Base-by-base conservation (phyloP, 2,329 filamentous ascomycete species). In the Apiospora saccharicola region DNA sequence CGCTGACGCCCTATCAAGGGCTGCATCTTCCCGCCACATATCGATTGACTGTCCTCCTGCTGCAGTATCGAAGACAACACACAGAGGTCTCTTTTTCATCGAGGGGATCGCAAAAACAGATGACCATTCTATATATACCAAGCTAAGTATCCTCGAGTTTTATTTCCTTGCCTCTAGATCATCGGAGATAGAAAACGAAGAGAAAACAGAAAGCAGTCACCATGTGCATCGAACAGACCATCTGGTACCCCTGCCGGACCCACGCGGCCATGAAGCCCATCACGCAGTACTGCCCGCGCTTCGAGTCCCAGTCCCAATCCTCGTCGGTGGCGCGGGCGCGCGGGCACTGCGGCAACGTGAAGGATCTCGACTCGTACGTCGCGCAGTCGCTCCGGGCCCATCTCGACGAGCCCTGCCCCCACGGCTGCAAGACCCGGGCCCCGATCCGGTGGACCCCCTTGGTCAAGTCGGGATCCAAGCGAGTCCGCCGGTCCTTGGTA, bases 161-260 rank as follows among this genome's bases (percentile, higher is more conserved):
- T 57, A 19, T 61, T 61, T 37, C 8, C 53, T 13, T 37, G 10
- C 34, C 22, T 34, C 37, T 30, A 1, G 13, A n/a, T 34, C 14
- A 10, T n/a, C 30, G 16, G 53, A n/a, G 19, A n/a, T 8, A n/a
- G 41, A 8, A 64, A 6, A 12, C 19, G 4, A n/a, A 49, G 22
- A 49, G 47, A 49, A 3, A 49, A 10, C 16, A 30, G 2, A 19
- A 19, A 22, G 12, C 5, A 34, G 51, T 16, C 67, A 30, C 43
- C 14, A 72, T 72, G 71, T 72, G 71, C 44, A 34, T 49, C 26
- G 49, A 69, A 24, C 34, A 57, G 49, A 70, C 51, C n/a, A 53
- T 72, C 16, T 72, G 68, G 49, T 72, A 72, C 47, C 67, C 71
- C 26, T 72, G 67, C 43, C 67, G 67, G 41, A 41, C 53, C 16